Percentiles rank a stretch among this genome's conserved stretches.
Evolutionary conservation across 2,329 filamentous ascomycete species (phyloP).

Genomic region (Plenodomus tracheiphilus): DNA sequence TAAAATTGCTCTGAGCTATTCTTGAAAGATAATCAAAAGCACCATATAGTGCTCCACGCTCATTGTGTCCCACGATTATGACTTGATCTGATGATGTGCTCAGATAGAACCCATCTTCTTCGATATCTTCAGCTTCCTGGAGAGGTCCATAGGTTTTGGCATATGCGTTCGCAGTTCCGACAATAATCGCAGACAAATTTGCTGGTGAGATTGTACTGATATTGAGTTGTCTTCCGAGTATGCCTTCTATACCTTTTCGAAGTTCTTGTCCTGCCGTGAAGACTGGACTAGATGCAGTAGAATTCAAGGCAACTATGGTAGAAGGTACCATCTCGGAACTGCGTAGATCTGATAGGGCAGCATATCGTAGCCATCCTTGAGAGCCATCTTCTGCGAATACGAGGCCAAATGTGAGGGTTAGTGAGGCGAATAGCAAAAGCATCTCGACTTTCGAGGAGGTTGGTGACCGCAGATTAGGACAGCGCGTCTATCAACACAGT

Average conservation of each 20-base stretch:
- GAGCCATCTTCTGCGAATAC: slow-evolving; percentile 61
- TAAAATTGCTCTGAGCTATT: slow-evolving; percentile 63
- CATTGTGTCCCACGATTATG: slow-evolving; percentile 66
- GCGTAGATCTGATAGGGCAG: slow-evolving; percentile 51
- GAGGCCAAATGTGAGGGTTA: not conserved
- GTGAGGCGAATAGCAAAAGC: slow-evolving; percentile 6
- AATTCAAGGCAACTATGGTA: slow-evolving; percentile 59
- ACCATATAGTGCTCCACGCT: slow-evolving; percentile 69
- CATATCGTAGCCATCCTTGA: slow-evolving; percentile 67
- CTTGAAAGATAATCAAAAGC: slow-evolving; percentile 69
- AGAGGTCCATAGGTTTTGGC: slow-evolving; percentile 39
- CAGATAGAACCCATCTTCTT: slow-evolving; percentile 66
- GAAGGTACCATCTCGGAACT: slow-evolving; percentile 52
- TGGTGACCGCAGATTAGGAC: not conserved
- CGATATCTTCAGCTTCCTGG: slow-evolving; percentile 47
- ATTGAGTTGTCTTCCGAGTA: slow-evolving; percentile 56
- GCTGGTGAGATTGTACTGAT: slow-evolving; percentile 33
- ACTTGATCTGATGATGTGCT: slow-evolving; percentile 52
- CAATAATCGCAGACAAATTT: slow-evolving; percentile 46
- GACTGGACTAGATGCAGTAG: slow-evolving; percentile 58
- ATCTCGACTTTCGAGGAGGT: not conserved
- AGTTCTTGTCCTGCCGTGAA: slow-evolving; percentile 64
- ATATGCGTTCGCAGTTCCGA: slow-evolving; percentile 56
- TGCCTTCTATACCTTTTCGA: slow-evolving; percentile 59
- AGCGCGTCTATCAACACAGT: not conserved